Base-by-base conservation (phyloP, 768 basidiomycete genomes). In the Austroboletus eburneus region DNA sequence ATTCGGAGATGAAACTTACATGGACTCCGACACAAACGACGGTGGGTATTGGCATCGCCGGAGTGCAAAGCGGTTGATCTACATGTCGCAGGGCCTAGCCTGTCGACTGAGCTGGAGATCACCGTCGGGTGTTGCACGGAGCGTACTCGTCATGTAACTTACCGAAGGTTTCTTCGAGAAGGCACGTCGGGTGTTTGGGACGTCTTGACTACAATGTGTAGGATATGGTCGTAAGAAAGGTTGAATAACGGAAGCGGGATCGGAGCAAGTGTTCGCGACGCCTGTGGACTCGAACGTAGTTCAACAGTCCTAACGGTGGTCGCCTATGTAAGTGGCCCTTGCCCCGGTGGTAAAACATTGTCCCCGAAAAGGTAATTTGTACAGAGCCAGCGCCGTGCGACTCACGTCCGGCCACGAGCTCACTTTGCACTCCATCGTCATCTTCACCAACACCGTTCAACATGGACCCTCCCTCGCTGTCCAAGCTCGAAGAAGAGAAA, bases 401-500 rank as follows among this genome's bases (percentile, higher is more conserved):
- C 46, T 37, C 21, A 40, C 45, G 17, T 37, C 12, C 45, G 34
- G 47, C 40, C 18, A n/a, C 43, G 42, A 25, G 16, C 41, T 27
- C 27, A 27, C 27, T 40, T 39, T 50, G 29, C 22, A 53, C 38
- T 12, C 21, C 39, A 42, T 32, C 47, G 12, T 13, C 39, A 42
- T 21, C n/a, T 13, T 30, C 21, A 16, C 17, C n/a, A n/a, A 45
- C 43, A 9, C 17, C 29, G 34, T 18, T n/a, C 27, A 23, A 16
- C 29, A 68, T 66, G 64, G 64, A 66, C 9, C 6, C 39, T 13
- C 35, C 55, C 4, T 46, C 54, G 5, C 30, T 56, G 12, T 17
- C 65, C 32, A 80, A 75, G 57, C 46, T 59, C 16, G 77, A 79
- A 37, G 79, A 80, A 43, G 78, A 79, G 59, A 69, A 63, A 33